These are phyloP conservation scores for Fusarium transvaalense DNA, from an alignment of 2,329 filamentous ascomycete species.

Conservation along the genomic window DNA sequence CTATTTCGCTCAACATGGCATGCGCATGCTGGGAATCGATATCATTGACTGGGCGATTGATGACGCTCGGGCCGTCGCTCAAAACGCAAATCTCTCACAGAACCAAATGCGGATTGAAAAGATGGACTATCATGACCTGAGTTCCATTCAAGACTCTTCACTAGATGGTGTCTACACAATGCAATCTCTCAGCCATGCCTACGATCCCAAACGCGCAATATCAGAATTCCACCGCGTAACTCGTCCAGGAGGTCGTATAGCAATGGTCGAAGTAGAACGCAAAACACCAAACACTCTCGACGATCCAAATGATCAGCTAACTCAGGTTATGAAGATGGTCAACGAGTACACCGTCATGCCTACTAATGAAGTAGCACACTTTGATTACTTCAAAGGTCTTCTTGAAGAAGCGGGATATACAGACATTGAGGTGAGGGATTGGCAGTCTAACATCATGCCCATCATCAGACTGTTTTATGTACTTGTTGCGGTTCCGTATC, in stretches of 20 bases:
- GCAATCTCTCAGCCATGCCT: conserved; percentile 1
- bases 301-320: neutral
- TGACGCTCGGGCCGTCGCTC: neutral
- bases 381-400: neutral
- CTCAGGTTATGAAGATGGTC: neutral
- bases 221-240: neutral
- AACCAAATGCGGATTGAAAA: neutral
- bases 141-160: neutral
- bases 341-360: neutral
- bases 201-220: neutral
- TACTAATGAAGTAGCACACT: neutral
- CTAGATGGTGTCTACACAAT: conserved; percentile 2
- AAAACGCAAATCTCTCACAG: neutral
- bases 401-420: conserved; percentile 1
- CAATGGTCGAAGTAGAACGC: neutral
- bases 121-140: conserved; percentile 4
- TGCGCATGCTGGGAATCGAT: conserved; percentile 2
- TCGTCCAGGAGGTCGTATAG: neutral
- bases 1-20: neutral
- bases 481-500: neutral
- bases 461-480: neutral
- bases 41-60: neutral
- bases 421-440: neutral
- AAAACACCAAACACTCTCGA: neutral
- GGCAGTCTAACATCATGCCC: neutral